A percentile compares a stretch with the other conserved stretches of the same genome.
Conservation (phyloP, 1,139 yeast species). For the Meyerozyma carpophila region DNA sequence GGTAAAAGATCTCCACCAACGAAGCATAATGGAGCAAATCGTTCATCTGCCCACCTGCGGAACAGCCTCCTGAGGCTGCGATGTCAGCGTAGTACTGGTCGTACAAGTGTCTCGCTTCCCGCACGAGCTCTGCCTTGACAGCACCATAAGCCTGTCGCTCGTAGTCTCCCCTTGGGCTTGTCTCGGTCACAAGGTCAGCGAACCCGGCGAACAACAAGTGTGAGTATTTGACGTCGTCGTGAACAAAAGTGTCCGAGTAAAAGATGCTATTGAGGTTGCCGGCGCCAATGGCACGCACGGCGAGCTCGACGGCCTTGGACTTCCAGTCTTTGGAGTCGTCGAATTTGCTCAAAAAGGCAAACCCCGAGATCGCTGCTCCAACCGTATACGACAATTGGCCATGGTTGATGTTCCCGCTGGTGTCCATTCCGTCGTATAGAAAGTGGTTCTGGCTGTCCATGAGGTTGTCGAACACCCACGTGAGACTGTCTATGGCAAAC, state of each 20-base stretch:
- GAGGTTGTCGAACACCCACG: slow-evolving; percentile 22
- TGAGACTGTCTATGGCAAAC: slow-evolving; percentile 20
- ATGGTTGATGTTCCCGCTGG: slow-evolving; percentile 15
- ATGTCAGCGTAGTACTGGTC: slow-evolving; percentile 10
- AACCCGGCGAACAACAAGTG: slow-evolving; percentile 23
- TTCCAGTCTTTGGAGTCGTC: slow-evolving; percentile 9
- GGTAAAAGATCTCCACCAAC: slow-evolving; percentile 18
- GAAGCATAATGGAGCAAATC: slow-evolving; percentile 15
- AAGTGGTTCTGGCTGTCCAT: slow-evolving; percentile 24
- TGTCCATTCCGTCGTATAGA: slow-evolving; percentile 26
- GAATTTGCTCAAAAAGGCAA: slow-evolving; percentile 18
- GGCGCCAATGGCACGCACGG: slow-evolving; percentile 8
- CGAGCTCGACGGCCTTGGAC: slow-evolving; percentile 10
- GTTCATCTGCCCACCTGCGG: slow-evolving; percentile 9
- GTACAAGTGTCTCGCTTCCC: slow-evolving; percentile 19
- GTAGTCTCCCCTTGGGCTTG: slow-evolving; percentile 13
- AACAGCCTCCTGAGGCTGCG: slow-evolving; percentile 3
- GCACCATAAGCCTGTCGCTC: slow-evolving; percentile 14
- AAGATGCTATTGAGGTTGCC: slow-evolving; percentile 8
- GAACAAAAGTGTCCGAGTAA: slow-evolving; percentile 11
- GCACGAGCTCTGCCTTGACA: slow-evolving; percentile 14
- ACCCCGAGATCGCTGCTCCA: slow-evolving; percentile 28
- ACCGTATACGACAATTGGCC: slow-evolving; percentile 35
- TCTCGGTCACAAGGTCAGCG: slow-evolving; percentile 15
- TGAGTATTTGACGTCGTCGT: slow-evolving; percentile 14